A percentile compares a stretch with the other conserved stretches of the same genome.
phyloP scores from a whole-genome alignment of 805 yeast genomes.

The Starmerella powellii region DNA sequence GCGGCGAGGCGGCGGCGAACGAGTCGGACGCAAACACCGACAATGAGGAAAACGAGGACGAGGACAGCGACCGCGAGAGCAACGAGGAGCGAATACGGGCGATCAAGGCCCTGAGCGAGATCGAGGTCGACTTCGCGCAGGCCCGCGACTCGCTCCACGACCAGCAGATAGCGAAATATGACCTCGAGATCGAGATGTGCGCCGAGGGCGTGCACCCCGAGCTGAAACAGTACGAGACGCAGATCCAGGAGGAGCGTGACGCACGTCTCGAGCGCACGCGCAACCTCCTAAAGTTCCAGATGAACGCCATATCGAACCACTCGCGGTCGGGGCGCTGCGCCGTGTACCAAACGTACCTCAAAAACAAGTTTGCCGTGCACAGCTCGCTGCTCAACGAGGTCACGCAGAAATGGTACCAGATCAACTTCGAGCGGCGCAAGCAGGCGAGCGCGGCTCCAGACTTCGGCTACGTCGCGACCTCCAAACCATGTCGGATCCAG shows the following conservation, averaged over 20 bases:
- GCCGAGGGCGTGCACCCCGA: slow-evolving; percentile 87
- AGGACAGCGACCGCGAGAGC: slow-evolving; percentile 23
- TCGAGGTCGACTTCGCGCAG: slow-evolving; percentile 77
- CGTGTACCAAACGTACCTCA: slow-evolving; percentile 72
- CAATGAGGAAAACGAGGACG: slow-evolving; percentile 19
- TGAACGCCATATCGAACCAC: slow-evolving; percentile 66
- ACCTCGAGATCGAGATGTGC: slow-evolving; percentile 78
- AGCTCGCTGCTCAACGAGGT: slow-evolving; percentile 54
- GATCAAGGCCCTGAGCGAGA: slow-evolving; percentile 57
- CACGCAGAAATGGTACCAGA: slow-evolving; percentile 81
- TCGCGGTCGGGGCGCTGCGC: slow-evolving; percentile 68
- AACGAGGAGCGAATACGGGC: slow-evolving; percentile 48
- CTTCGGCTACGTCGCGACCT: slow-evolving; percentile 33
- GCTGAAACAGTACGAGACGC: slow-evolving; percentile 54
- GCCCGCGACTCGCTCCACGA: slow-evolving; percentile 75
- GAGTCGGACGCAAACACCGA: slow-evolving; percentile 16
- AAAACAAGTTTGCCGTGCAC: slow-evolving; percentile 55
- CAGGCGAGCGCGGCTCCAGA: slow-evolving; percentile 53
- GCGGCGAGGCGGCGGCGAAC: slow-evolving; percentile 18
- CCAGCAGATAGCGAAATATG: slow-evolving; percentile 63
- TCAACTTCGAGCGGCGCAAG: slow-evolving; percentile 74
- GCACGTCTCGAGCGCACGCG: slow-evolving; percentile 46
- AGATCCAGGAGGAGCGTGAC: slow-evolving; percentile 63
- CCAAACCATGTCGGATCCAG: slow-evolving; percentile 41
- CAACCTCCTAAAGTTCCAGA: slow-evolving; percentile 47